Base-by-base conservation (phyloP, 192 early-diverging fungal genomes). In the Backusella australiensis region DNA sequence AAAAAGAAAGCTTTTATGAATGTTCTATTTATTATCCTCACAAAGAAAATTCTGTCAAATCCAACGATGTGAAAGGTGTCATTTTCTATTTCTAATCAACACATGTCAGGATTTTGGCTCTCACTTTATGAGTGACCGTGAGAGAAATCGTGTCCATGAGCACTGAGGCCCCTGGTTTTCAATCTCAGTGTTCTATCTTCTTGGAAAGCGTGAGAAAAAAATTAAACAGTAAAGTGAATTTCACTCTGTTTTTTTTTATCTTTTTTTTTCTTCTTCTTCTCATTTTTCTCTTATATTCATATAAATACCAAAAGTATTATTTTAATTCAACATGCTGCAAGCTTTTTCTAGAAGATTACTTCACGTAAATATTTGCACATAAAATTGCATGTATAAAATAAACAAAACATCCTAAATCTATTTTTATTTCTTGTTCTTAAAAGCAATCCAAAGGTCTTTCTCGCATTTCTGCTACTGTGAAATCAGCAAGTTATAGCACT, bases 311-410 rank as follows among this genome's bases (percentile, higher is more conserved):
- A 49, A 49, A 49, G 46, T 67, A 67, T 34, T 67, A 15, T 4
- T 23, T 69, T 36, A 41, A 1, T 44, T 19, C 35, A 69, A 38
- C 2, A 69, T 69, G 68, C 12, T 69, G n/a, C 21, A 35, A 4
- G 2, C 19, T 38, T 19, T 69, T 39, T 35, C 68, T 41, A 69
- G 38, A 69, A 69, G 68, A 7, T 3, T 69, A 39, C 4, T 69
- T 21, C n/a, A 69, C 11, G 68, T 69, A 69, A 69, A 23, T 69
- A 69, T 67, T 67, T 67, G 8, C 6, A 35, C 34, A 69, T 7
- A 39, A 38, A 69, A 67, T 2, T 0, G 19, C 9, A 38, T 69
- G 15, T 69, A 69, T 21, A 14, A 12, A 4, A 23, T 4, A 23
- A 69, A 23, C 4, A 23, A 12, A 23, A 26, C 1, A 69, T 35